Evolutionary conservation across 345 rosid species (phyloP).

Genomic region (Syzygium aromaticum): DNA sequence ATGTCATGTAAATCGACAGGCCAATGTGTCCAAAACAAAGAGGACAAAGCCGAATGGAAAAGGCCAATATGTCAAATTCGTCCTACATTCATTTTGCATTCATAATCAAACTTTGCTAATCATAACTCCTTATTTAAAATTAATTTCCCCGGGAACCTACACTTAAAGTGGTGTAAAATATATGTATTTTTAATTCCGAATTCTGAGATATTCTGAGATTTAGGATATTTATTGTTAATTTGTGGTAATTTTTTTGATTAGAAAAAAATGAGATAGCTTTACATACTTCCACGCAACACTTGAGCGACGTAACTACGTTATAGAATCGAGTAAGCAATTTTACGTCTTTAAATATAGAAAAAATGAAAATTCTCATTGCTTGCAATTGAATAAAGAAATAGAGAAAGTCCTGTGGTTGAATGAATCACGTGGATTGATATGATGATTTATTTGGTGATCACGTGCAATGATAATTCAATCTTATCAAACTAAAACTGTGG

Average conservation of each 20-base stretch:
- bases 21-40: background rate
- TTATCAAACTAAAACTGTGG: background rate
- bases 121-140: background rate
- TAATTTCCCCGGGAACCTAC: background rate
- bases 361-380: background rate
- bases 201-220: background rate
- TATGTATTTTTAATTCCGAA: too few relatives aligned
- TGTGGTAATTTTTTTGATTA: background rate
- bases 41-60: background rate
- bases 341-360: background rate
- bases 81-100: background rate
- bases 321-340: background rate
- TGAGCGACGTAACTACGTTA: background rate
- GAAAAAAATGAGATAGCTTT: background rate
- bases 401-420: background rate
- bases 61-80: background rate
- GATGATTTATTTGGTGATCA: background rate
- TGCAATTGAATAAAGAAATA: background rate
- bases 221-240: background rate
- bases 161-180: background rate
- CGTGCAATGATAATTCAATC: background rate
- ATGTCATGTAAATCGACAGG: background rate
- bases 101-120: background rate
- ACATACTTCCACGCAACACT: background rate
- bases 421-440: background rate